Evolutionary conservation across 225 moss, liverwort and hornwort genomes (phyloP).

Genomic region (Pleurozium schreberi): DNA sequence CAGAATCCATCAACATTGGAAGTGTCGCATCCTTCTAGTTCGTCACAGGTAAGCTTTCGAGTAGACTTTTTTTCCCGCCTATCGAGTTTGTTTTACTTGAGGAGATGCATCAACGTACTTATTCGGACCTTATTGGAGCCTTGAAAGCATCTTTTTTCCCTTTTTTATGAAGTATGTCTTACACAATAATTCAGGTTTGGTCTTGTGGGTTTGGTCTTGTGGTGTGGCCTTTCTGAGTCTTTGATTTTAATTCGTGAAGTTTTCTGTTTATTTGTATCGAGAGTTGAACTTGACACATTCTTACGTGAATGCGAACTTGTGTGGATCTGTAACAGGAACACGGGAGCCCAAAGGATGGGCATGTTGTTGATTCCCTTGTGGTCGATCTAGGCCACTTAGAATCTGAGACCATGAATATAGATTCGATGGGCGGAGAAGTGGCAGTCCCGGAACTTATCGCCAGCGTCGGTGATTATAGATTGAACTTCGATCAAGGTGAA

Average conservation of each 20-base stretch:
- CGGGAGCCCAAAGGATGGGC: conserved; percentile 9
- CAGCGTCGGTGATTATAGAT: conserved; percentile 13
- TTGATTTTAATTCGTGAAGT: not conserved
- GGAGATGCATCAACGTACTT: not conserved
- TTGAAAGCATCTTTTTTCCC: not conserved
- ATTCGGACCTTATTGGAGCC: not conserved
- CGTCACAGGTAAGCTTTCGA: conserved; percentile 1
- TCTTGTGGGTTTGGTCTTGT: not conserved
- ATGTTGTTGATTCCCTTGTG: conserved; percentile 28
- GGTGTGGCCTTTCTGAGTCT: not conserved
- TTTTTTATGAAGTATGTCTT: not conserved
- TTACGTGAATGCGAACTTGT: not conserved
- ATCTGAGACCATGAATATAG: conserved; percentile 18
- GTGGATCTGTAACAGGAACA: conserved; percentile 10
- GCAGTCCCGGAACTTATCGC: conserved; percentile 4
- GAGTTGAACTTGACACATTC: not conserved
- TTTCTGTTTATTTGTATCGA: not conserved
- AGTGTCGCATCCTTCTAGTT: not conserved
- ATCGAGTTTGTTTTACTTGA: not conserved
- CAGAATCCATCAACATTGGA: not conserved
- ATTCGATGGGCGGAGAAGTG: conserved; percentile 18
- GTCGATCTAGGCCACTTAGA: conserved; percentile 28
- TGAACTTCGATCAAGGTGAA: conserved; percentile 22
- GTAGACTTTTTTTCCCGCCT: not conserved
- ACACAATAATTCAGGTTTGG: not conserved